phyloP scores from a whole-genome alignment of 805 yeast species.

The Metschnikowia arizonensis region DNA sequence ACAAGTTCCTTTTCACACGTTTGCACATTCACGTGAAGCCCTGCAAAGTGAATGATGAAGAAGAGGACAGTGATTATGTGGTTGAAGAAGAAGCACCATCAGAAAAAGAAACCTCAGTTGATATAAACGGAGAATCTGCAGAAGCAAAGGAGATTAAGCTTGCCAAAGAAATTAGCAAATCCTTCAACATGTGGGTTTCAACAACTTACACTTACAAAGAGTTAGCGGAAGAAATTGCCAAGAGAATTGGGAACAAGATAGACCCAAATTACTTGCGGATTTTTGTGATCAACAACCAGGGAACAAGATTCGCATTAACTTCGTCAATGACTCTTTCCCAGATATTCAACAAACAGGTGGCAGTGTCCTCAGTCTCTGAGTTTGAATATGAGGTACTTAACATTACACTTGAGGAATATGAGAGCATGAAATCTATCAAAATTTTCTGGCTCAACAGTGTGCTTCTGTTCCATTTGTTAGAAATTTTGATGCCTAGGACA shows the following conservation, averaged over 20 bases:
- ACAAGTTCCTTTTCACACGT: constrained; percentile 54
- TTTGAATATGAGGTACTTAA: constrained; percentile 76
- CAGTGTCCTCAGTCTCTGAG: constrained; percentile 40
- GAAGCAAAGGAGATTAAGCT: constrained; percentile 17
- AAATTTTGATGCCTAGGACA: constrained; percentile 62
- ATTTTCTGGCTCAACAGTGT: constrained; percentile 71
- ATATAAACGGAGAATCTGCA: constrained; percentile 15
- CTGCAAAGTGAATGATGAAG: constrained; percentile 39
- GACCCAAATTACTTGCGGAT: constrained; percentile 63
- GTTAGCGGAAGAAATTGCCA: constrained; percentile 60
- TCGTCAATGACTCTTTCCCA: constrained; percentile 35
- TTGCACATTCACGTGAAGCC: constrained; percentile 54
- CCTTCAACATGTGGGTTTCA: constrained; percentile 66
- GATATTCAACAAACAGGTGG: constrained; percentile 39
- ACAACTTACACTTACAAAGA: constrained; percentile 54
- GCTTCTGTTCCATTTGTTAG: constrained; percentile 63
- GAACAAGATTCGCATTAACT: constrained; percentile 50
- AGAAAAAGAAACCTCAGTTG: constrained; percentile 14
- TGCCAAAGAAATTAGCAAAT: constrained; percentile 21
- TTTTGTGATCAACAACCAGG: constrained; percentile 54
- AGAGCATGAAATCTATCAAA: constrained; percentile 62
- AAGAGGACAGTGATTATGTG: constrained; percentile 47
- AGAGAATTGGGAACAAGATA: constrained; percentile 38
- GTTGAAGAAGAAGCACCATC: constrained; percentile 21
- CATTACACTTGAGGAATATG: constrained; percentile 71